Percentiles rank a stretch among this genome's conserved stretches.
phyloP scores from a whole-genome alignment of 2,329 filamentous ascomycete genomes.

The Claviceps arundinis region DNA sequence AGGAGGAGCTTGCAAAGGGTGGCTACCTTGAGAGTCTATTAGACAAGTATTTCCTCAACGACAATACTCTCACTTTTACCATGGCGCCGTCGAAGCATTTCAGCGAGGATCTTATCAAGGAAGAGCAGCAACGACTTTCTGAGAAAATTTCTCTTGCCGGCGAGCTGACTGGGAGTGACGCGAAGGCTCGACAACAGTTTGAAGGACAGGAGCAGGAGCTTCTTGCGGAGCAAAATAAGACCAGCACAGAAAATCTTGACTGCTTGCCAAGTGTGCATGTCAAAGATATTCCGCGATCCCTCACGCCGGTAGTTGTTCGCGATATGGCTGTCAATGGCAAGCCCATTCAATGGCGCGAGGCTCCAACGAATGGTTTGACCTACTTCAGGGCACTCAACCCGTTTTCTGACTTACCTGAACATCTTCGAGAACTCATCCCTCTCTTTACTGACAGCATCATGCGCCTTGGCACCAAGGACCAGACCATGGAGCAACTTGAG shows the following conservation, averaged over 20 bases:
- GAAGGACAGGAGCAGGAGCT: slow-evolving; percentile 69
- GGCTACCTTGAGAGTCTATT: slow-evolving; percentile 74
- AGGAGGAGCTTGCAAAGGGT: slow-evolving; percentile 58
- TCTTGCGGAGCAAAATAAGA: slow-evolving; percentile 69
- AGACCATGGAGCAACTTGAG: slow-evolving; percentile 88
- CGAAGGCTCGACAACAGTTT: slow-evolving; percentile 58
- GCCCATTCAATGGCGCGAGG: slow-evolving; percentile 78
- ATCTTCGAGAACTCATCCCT: slow-evolving; percentile 72
- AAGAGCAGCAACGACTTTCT: slow-evolving; percentile 64
- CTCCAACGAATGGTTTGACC: slow-evolving; percentile 86
- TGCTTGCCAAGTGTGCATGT: slow-evolving; percentile 82
- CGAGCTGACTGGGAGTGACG: slow-evolving; percentile 53
- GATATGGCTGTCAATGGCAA: slow-evolving; percentile 54
- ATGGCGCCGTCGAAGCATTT: slow-evolving; percentile 79
- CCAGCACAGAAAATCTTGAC: slow-evolving; percentile 71
- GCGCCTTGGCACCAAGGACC: slow-evolving; percentile 77
- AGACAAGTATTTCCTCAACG: slow-evolving; percentile 81
- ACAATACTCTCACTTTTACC: slow-evolving; percentile 79
- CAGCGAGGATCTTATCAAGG: slow-evolving; percentile 56
- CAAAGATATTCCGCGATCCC: slow-evolving; percentile 71
- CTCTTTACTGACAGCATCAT: slow-evolving; percentile 87
- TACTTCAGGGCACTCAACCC: slow-evolving; percentile 87
- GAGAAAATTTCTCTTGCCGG: slow-evolving; percentile 60
- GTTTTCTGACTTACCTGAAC: slow-evolving; percentile 66
- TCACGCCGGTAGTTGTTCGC: slow-evolving; percentile 44